Evolutionary conservation across 176 grass and related monocot species (phyloP).

Genomic region (Aegilops tauschii): DNA sequence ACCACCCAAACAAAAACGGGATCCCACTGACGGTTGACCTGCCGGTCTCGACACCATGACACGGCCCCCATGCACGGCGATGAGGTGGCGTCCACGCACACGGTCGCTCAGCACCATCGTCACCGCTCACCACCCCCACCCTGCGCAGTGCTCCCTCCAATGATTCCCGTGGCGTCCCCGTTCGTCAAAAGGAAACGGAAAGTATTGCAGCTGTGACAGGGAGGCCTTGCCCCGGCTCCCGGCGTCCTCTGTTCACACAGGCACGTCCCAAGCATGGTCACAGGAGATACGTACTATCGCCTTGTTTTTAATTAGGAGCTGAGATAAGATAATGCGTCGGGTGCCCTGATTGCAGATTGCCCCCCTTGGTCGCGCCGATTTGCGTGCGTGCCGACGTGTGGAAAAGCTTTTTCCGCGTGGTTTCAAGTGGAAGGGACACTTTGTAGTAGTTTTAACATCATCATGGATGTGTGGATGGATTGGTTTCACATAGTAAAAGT

Average conservation of each 20-base stretch:
- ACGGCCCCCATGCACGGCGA: not conserved
- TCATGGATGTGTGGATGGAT: not conserved
- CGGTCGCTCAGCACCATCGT: not conserved
- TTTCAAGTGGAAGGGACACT: not conserved
- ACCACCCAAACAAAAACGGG: no score
- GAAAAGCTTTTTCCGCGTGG: not conserved
- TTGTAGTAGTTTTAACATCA: not conserved
- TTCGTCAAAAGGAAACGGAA: conserved; percentile 27
- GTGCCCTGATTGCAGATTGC: not conserved
- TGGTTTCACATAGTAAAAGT: not conserved
- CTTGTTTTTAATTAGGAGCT: not conserved
- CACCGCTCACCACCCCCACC: not conserved
- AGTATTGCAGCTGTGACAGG: conserved; percentile 3
- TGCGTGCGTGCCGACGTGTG: not conserved
- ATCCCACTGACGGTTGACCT: not conserved
- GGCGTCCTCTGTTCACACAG: conserved; percentile 19
- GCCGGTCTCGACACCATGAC: not conserved
- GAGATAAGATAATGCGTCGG: not conserved
- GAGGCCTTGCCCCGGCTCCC: not conserved
- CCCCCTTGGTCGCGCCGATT: not conserved
- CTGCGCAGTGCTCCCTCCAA: not conserved
- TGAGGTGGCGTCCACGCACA: not conserved
- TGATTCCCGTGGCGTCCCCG: not conserved
- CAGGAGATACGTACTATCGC: no score
- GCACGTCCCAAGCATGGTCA: conserved; percentile 15